Evolutionary conservation across 805 yeast genomes (phyloP).

Genomic region (Starmerella apis): DNA sequence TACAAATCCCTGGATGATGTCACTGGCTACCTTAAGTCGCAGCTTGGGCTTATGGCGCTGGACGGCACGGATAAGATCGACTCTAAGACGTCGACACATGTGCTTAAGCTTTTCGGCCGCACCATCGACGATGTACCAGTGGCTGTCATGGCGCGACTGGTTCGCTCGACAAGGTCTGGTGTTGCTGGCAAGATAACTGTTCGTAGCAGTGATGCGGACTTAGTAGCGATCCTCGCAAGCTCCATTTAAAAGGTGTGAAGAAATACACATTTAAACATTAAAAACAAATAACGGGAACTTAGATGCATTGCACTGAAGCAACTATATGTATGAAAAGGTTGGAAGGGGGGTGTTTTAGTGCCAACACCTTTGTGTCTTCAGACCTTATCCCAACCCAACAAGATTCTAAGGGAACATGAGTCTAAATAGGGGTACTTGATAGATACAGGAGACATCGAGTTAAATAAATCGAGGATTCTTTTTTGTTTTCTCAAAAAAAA

Average conservation of each 20-base stretch:
- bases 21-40: conserved; percentile 43
- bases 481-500: no score
- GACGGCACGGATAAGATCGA: conserved; percentile 63
- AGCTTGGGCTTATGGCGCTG: conserved; percentile 57
- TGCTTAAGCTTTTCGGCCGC: conserved; percentile 47
- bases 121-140: conserved; percentile 40
- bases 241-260: conserved; percentile 23
- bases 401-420: no score
- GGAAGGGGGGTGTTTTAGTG: no score
- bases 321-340: no score
- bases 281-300: no score
- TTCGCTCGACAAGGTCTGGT: conserved; percentile 36
- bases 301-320: no score
- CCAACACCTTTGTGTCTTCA: no score
- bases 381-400: no score
- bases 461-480: no score
- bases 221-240: conserved; percentile 43
- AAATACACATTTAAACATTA: no score
- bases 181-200: conserved; percentile 39
- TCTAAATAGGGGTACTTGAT: no score
- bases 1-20: conserved; percentile 43
- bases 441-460: no score
- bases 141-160: conserved; percentile 38
- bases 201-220: conserved; percentile 37
- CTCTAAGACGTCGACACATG: conserved; percentile 45